Percentiles rank a stretch among this genome's conserved stretches.
Conservation (phyloP, 805 yeast genomes). For the Saccharomycopsis sp. region DNA sequence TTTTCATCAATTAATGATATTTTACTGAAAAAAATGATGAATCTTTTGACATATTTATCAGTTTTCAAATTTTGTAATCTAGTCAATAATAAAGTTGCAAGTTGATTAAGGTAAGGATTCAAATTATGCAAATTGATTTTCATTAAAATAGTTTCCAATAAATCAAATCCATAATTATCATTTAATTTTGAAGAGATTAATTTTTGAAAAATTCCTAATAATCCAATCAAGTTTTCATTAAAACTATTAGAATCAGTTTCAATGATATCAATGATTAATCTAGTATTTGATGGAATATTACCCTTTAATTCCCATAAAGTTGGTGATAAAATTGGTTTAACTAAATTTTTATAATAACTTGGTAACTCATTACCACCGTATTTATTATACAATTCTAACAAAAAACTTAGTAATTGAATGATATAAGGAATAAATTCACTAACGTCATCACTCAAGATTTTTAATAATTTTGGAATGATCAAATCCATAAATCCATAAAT, state of each 20-base stretch:
- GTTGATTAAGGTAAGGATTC: conserved; percentile 50
- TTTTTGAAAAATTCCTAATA: conserved; percentile 94
- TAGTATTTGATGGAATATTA: conserved; percentile 85
- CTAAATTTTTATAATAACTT: conserved; percentile 47
- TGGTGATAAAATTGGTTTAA: conserved; percentile 83
- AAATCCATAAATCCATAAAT: conserved; percentile 34
- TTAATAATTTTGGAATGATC: conserved; percentile 57
- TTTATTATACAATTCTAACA: conserved; percentile 52
- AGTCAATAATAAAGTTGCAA: conserved; percentile 67
- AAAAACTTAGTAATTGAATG: conserved; percentile 77
- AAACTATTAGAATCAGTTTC: conserved; percentile 27
- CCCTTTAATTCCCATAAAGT: conserved; percentile 88
- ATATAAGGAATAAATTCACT: conserved; percentile 92
- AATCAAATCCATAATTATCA: conserved; percentile 77
- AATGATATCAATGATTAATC: conserved; percentile 64
- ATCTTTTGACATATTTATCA: conserved; percentile 42
- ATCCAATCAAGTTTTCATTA: conserved; percentile 49
- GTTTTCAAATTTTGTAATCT: conserved; percentile 75
- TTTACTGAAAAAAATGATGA: conserved; percentile 52
- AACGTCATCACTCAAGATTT: conserved; percentile 68
- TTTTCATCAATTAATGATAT: conserved; percentile 30
- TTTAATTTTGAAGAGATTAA: conserved; percentile 74
- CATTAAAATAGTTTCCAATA: conserved; percentile 59
- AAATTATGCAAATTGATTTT: conserved; percentile 41
- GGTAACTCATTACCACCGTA: conserved; percentile 37